phyloP scores from a whole-genome alignment of 1,139 yeast species.

The Candida sojae region DNA sequence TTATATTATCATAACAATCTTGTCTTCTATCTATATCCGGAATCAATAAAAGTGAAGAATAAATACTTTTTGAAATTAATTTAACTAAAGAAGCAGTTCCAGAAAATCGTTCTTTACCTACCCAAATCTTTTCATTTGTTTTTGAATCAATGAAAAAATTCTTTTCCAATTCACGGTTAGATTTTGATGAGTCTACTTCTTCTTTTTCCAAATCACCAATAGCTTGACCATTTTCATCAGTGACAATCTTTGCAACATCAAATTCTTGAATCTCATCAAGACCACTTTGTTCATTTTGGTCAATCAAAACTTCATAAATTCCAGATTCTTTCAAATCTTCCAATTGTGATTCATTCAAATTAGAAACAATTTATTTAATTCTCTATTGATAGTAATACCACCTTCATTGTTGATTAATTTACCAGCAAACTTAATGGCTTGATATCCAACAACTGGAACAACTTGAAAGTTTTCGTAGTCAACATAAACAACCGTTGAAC shows the following conservation, averaged over 20 bases:
- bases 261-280: slow-evolving; percentile 61
- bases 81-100: slow-evolving; percentile 66
- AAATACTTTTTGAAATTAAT: slow-evolving; percentile 55
- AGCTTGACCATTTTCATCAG: slow-evolving; percentile 38
- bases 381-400: slow-evolving; percentile 60
- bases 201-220: slow-evolving; percentile 18
- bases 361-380: slow-evolving; percentile 52
- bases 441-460: slow-evolving; percentile 74
- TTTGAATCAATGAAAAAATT: slow-evolving; percentile 65
- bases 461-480: slow-evolving; percentile 78
- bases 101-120: slow-evolving; percentile 87
- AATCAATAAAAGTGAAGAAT: slow-evolving; percentile 52
- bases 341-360: slow-evolving; percentile 57
- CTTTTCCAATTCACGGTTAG: slow-evolving; percentile 61
- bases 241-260: slow-evolving; percentile 89
- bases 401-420: slow-evolving; percentile 54
- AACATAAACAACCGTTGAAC: slow-evolving; percentile 75
- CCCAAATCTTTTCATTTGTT: slow-evolving; percentile 52
- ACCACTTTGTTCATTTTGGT: slow-evolving; percentile 59
- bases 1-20: slow-evolving; percentile 83
- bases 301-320: slow-evolving; percentile 73
- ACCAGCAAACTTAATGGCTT: slow-evolving; percentile 57
- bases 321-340: slow-evolving; percentile 74
- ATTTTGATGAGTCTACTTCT: slow-evolving; percentile 26
- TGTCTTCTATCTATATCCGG: slow-evolving; percentile 75